Evolutionary conservation across 1,284 basidiomycete genomes (phyloP).

Genomic region (Apiotrichum porosum): DNA sequence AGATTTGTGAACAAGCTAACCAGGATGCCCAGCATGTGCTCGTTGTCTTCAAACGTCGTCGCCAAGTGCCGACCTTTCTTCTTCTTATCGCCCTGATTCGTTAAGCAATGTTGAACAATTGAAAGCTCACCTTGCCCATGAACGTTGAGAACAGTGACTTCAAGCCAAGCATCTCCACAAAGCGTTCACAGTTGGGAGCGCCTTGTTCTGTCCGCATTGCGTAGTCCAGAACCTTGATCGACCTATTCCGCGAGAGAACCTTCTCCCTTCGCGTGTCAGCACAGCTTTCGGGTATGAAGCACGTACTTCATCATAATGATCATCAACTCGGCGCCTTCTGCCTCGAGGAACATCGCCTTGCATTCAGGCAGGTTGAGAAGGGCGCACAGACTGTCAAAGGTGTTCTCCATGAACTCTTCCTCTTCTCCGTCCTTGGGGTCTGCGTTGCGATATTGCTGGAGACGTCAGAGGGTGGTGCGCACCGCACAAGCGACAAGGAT

Average conservation of each 20-base stretch:
- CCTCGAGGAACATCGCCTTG: conserved; percentile 77
- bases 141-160: conserved; percentile 84
- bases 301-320: conserved; percentile 87
- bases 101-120: conserved; percentile 1
- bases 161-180: conserved; percentile 81
- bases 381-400: conserved; percentile 85
- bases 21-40: conserved; percentile 82
- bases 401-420: conserved; percentile 94
- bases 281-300: too few species aligned
- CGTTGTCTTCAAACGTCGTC: conserved; percentile 69
- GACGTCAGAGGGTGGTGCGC: background rate
- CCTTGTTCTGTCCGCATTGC: conserved; percentile 80
- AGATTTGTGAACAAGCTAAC: conserved; percentile 85
- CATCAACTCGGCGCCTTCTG: conserved; percentile 95
- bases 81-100: conserved; percentile 50
- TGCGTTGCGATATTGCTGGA: conserved; percentile 75
- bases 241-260: conserved; percentile 66
- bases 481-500: background rate
- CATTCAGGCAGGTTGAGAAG: conserved; percentile 66
- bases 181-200: conserved; percentile 68
- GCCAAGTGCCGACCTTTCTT: conserved; percentile 60
- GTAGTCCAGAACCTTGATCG: conserved; percentile 86
- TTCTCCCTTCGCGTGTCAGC: conserved; percentile 61
- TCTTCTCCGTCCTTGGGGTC: conserved; percentile 84
- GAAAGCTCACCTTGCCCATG: conserved; percentile 74